Evolutionary conservation across 352 stramenopile genomes (phyloP).

Genomic region (Globisporangium cystogenes): DNA sequence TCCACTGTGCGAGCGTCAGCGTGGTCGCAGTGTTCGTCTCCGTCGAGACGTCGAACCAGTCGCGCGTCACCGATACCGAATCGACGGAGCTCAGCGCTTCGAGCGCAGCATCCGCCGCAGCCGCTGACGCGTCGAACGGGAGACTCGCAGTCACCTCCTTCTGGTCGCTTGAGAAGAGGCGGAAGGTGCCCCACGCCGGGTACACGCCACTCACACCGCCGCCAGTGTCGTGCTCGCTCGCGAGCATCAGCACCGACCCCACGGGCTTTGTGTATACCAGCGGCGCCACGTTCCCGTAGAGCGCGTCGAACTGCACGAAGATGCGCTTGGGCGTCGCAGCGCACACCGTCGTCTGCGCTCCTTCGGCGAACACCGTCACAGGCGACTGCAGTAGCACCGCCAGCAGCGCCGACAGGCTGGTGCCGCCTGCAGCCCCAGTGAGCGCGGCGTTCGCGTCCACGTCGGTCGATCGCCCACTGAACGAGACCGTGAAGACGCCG

Average conservation of each 20-base stretch:
- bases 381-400: conserved; percentile 24
- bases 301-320: conserved; percentile 69
- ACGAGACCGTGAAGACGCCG: conserved; percentile 56
- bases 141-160: conserved; percentile 47
- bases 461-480: conserved; percentile 23
- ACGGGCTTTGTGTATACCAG: conserved; percentile 30
- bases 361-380: conserved; percentile 36
- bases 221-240: conserved; percentile 35
- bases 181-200: conserved; percentile 85
- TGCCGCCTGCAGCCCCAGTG: conserved; percentile 14
- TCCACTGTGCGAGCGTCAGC: conserved; percentile 63
- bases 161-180: conserved; percentile 38
- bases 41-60: conserved; percentile 59
- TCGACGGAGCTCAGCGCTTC: conserved; percentile 78
- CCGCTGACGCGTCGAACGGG: conserved; percentile 54
- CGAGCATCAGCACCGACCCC: conserved; percentile 29
- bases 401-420: conserved; percentile 25
- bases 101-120: conserved; percentile 56
- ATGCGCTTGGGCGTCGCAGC: conserved; percentile 34
- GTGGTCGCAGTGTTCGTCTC: conserved; percentile 26
- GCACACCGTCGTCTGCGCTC: conserved; percentile 45
- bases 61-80: conserved; percentile 65
- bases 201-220: conserved; percentile 73
- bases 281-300: conserved; percentile 51
- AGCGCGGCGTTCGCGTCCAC: conserved; percentile 44